These are phyloP conservation scores for Penicillium mononematosum DNA, from an alignment of 495 filamentous ascomycete species.

Conservation along the genomic window DNA sequence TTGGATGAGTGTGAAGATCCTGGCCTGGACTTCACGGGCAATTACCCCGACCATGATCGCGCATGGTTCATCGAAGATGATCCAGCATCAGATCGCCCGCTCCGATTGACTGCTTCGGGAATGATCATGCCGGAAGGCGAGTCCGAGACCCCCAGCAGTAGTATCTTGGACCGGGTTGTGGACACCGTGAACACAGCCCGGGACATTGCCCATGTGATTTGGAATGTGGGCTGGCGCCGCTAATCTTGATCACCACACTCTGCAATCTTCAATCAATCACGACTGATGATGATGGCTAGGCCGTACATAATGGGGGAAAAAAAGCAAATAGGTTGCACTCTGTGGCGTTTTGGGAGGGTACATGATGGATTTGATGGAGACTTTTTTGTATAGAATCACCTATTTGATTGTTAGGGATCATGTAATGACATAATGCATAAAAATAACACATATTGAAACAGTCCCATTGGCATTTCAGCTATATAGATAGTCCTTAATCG, in stretches of 20 bases:
- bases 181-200: constrained; percentile 95
- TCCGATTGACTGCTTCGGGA: constrained; percentile 72
- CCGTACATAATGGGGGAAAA: constrained; percentile 2
- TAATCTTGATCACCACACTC: constrained; percentile 34
- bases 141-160: constrained; percentile 53
- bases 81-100: constrained; percentile 36
- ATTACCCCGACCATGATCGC: constrained; percentile 25
- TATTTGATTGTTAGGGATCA: neutral
- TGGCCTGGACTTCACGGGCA: constrained; percentile 42
- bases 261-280: neutral
- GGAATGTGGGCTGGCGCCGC: constrained; percentile 94
- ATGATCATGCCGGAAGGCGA: constrained; percentile 88
- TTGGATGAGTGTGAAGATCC: constrained; percentile 68
- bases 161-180: constrained; percentile 77
- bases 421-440: constrained; percentile 9
- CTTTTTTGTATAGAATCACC: neutral
- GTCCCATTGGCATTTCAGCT: too few relatives aligned
- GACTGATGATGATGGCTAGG: neutral
- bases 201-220: constrained; percentile 94
- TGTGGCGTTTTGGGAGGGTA: neutral
- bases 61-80: constrained; percentile 43
- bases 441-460: neutral
- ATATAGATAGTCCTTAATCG: too few relatives aligned
- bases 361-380: neutral
- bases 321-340: neutral